A percentile compares a stretch with the other conserved stretches of the same genome.
Evolutionary conservation across 2,329 filamentous ascomycete species (phyloP).

Genomic region (Penicillium vulpinum): DNA sequence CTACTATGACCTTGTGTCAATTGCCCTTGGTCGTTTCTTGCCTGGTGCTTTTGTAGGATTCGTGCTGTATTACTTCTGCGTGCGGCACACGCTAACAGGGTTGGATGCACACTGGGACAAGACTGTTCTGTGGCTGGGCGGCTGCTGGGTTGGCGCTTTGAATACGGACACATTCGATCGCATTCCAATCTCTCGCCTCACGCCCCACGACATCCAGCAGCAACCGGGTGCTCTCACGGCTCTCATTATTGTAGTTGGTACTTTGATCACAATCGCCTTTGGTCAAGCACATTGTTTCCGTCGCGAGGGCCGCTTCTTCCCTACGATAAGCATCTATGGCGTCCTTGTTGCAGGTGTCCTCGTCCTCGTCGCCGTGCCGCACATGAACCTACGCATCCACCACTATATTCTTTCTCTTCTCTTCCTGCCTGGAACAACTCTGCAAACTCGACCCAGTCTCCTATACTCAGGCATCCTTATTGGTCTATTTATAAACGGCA

Average conservation of each 20-base stretch:
- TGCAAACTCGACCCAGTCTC: slow-evolving; percentile 60
- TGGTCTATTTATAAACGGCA: slow-evolving; percentile 63
- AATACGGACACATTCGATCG: slow-evolving; percentile 66
- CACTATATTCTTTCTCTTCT: slow-evolving; percentile 63
- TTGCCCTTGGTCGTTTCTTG: slow-evolving; percentile 58
- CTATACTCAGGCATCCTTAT: slow-evolving; percentile 63
- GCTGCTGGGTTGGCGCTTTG: slow-evolving; percentile 61
- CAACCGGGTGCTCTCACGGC: slow-evolving; percentile 62
- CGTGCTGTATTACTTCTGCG: slow-evolving; percentile 57
- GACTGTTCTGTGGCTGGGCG: slow-evolving; percentile 61
- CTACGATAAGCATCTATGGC: slow-evolving; percentile 46
- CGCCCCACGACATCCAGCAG: slow-evolving; percentile 60
- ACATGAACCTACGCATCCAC: slow-evolving; percentile 62
- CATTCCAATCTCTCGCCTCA: slow-evolving; percentile 62
- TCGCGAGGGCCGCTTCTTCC: slow-evolving; percentile 57
- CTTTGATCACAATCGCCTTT: slow-evolving; percentile 54
- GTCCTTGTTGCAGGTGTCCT: slow-evolving; percentile 47
- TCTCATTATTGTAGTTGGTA: slow-evolving; percentile 54
- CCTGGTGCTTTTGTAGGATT: slow-evolving; percentile 61
- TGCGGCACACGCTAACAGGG: slow-evolving; percentile 50
- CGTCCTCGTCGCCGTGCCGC: slow-evolving; percentile 54
- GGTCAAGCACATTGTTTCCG: slow-evolving; percentile 59
- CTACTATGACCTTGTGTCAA: slow-evolving; percentile 57
- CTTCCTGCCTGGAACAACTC: slow-evolving; percentile 58
- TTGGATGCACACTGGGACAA: slow-evolving; percentile 61